phyloP scores from a whole-genome alignment of 345 rosid genomes.

The Lepidium sativum region DNA sequence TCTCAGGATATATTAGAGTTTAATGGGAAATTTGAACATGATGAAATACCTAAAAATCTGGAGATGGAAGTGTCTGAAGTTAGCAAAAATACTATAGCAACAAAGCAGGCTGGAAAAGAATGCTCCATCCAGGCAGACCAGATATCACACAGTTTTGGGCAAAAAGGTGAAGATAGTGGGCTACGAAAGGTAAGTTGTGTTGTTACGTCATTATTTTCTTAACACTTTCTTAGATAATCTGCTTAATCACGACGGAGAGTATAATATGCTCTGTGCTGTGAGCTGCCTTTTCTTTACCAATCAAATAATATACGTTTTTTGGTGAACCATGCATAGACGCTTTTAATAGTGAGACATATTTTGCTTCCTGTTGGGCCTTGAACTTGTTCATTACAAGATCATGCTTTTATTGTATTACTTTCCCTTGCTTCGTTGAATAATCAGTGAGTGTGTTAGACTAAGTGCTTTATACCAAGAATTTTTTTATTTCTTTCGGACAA shows the following conservation, averaged over 20 bases:
- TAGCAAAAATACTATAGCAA: slow-evolving; percentile 29
- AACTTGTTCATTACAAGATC: background rate
- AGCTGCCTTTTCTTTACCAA: background rate
- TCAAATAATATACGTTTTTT: background rate
- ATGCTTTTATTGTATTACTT: background rate
- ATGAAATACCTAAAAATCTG: slow-evolving; percentile 39
- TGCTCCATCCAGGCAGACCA: slow-evolving; percentile 34
- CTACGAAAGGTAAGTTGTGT: slow-evolving; percentile 53
- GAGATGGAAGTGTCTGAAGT: slow-evolving; percentile 42
- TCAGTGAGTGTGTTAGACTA: background rate
- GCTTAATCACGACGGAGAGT: background rate
- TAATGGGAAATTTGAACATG: slow-evolving; percentile 35
- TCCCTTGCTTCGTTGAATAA: background rate
- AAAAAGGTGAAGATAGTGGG: slow-evolving; percentile 44
- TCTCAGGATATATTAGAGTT: slow-evolving; percentile 29
- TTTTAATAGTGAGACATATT: background rate
- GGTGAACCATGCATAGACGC: background rate
- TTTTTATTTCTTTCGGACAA: background rate
- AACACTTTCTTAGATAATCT: slow-evolving; percentile 9
- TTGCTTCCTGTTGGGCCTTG: background rate
- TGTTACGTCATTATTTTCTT: background rate
- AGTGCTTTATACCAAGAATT: background rate
- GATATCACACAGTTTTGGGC: slow-evolving; percentile 45
- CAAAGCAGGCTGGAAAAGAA: slow-evolving; percentile 44
- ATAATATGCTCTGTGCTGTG: background rate